These are phyloP conservation scores for Westerdykella ornata DNA, from an alignment of 2,329 filamentous ascomycete species.

Conservation along the genomic window DNA sequence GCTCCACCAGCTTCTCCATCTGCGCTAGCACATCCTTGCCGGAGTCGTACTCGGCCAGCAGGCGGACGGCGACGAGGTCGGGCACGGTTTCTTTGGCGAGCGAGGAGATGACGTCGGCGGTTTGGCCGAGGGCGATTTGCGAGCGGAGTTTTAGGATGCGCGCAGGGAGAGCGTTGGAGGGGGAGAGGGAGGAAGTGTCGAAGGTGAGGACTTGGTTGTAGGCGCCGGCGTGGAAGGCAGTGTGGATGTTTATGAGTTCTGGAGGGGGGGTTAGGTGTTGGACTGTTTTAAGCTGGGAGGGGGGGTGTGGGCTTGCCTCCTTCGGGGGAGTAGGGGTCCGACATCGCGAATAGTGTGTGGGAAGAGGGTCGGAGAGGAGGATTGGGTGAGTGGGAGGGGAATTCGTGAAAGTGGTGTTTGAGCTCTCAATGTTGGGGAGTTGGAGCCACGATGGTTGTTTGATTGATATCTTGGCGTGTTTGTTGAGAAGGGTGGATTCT, in stretches of 20 bases:
- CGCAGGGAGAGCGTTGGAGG: constrained; percentile 69
- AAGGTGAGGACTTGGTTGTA: constrained; percentile 82
- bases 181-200: constrained; percentile 70
- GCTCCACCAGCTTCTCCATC: constrained; percentile 63
- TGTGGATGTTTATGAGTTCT: constrained; percentile 63
- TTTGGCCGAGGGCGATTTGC: constrained; percentile 73
- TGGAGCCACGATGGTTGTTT: constrained; percentile 30
- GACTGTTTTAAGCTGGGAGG: constrained; percentile 1
- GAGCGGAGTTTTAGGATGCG: constrained; percentile 74
- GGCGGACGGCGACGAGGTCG: constrained; percentile 68
- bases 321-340: constrained; percentile 60
- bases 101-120: constrained; percentile 63
- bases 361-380: not conserved
- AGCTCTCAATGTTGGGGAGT: constrained; percentile 10
- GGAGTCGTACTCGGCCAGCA: constrained; percentile 60
- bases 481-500: constrained; percentile 11
- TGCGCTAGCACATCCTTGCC: constrained; percentile 43
- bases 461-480: constrained; percentile 18
- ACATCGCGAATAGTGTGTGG: constrained; percentile 27
- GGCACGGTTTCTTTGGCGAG: constrained; percentile 57
- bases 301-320: constrained; percentile 44
- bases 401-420: constrained; percentile 3
- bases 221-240: constrained; percentile 67
- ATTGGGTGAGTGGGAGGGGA: constrained; percentile 1
- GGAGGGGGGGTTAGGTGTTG: constrained; percentile 13